Evolutionary conservation across 176 grass and related monocot species (phyloP).

Genomic region (Thalia dealbata): DNA sequence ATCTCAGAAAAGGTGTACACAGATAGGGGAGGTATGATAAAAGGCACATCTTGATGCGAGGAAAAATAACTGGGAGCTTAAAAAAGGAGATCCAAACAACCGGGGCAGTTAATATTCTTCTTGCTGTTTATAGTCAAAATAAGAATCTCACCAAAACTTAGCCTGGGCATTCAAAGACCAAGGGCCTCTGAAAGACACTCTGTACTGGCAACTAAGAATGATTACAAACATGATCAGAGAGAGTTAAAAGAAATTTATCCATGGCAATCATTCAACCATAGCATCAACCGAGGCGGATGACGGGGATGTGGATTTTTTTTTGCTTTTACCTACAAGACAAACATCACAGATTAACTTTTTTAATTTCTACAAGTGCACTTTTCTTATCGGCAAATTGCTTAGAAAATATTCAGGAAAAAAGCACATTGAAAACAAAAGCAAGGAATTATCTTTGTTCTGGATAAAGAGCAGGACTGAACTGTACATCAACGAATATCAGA

Average conservation of each 20-base stretch:
- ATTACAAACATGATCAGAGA: neutral
- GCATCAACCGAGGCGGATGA: conserved; percentile 27
- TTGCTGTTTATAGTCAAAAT: neutral
- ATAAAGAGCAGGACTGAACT: neutral
- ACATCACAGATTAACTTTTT: neutral
- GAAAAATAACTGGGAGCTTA: neutral
- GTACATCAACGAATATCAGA: neutral
- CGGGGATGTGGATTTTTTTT: conserved; percentile 30
- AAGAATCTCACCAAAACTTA: neutral
- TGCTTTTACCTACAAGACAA: conserved; percentile 47
- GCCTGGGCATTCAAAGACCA: neutral
- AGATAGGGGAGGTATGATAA: neutral
- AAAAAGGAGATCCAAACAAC: neutral
- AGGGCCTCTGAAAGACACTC: neutral
- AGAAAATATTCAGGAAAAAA: neutral
- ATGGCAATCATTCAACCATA: conserved; percentile 47
- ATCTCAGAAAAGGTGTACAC: no score
- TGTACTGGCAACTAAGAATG: neutral
- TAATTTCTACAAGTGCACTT: neutral
- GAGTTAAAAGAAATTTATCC: neutral
- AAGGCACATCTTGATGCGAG: neutral
- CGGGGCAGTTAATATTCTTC: neutral
- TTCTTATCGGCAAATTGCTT: no score
- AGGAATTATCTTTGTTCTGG: neutral
- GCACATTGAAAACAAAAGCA: neutral